A percentile compares a stretch with the other conserved stretches of the same genome.
These are phyloP conservation scores for Gorgonomyces haynaldii DNA, from an alignment of 192 early-diverging fungal genomes.

Conservation along the genomic window DNA sequence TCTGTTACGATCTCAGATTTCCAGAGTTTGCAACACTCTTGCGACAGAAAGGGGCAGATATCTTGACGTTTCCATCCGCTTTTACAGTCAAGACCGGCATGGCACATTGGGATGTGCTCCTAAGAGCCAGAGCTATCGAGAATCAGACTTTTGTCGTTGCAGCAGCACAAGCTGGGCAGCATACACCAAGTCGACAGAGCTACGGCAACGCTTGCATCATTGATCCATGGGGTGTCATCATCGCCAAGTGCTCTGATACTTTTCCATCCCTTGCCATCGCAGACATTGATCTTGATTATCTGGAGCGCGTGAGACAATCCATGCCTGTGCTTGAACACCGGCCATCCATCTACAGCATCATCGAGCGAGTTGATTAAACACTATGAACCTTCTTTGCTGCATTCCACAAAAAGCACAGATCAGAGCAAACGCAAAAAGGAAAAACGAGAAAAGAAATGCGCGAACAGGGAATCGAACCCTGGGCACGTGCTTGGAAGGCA, in stretches of 20 bases:
- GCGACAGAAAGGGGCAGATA: constrained; percentile 24
- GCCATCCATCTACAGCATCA: too few species aligned
- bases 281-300: constrained; percentile 48
- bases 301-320: constrained; percentile 49
- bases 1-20: constrained; percentile 77
- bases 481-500: too few species aligned
- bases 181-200: constrained; percentile 54
- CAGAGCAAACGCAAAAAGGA: too few species aligned
- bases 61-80: constrained; percentile 69
- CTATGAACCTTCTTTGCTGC: too few species aligned
- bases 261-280: constrained; percentile 54
- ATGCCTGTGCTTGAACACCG: constrained; percentile 68
- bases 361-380: too few species aligned
- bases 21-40: constrained; percentile 45
- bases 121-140: constrained; percentile 74
- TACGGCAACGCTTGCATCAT: constrained; percentile 70
- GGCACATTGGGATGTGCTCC: constrained; percentile 51
- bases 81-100: constrained; percentile 71
- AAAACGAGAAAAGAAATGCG: too few species aligned
- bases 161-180: constrained; percentile 65
- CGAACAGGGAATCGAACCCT: too few species aligned
- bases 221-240: constrained; percentile 63
- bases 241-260: constrained; percentile 28
- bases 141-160: constrained; percentile 75
- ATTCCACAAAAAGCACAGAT: too few species aligned